Conservation (phyloP, 768 basidiomycete genomes). For the Omphalotus guepiniiformis region DNA sequence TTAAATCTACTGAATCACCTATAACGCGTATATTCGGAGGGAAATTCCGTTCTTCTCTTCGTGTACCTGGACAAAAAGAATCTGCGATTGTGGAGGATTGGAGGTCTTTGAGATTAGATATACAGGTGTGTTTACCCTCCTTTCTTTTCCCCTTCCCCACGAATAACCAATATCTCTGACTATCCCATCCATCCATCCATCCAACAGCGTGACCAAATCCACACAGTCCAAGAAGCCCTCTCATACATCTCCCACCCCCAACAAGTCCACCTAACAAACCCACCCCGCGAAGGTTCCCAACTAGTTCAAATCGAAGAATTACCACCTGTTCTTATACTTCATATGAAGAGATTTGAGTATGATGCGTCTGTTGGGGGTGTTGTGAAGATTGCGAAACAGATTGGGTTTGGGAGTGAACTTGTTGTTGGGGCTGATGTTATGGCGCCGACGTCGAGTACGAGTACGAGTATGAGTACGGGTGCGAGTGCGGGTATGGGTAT, state of each 20-base stretch:
- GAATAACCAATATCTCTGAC: neutral
- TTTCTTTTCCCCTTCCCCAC: neutral
- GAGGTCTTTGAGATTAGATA: conserved; percentile 84
- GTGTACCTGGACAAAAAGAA: conserved; percentile 79
- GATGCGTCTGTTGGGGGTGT: conserved; percentile 72
- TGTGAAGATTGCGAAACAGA: conserved; percentile 81
- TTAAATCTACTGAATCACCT: conserved; percentile 77
- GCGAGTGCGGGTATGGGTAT: conserved; percentile 59
- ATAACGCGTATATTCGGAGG: conserved; percentile 93
- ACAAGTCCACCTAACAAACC: conserved; percentile 65
- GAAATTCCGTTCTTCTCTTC: conserved; percentile 80
- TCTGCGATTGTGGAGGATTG: conserved; percentile 90
- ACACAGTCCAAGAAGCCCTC: conserved; percentile 81
- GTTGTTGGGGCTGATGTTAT: conserved; percentile 73
- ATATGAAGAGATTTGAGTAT: conserved; percentile 89
- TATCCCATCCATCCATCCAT: neutral
- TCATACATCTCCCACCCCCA: conserved; percentile 75
- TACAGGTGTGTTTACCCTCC: conserved; percentile 53
- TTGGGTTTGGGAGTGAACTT: conserved; percentile 74
- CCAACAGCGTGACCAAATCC: conserved; percentile 62
- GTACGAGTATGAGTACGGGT: conserved; percentile 18
- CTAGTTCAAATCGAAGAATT: conserved; percentile 70
- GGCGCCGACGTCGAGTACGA: conserved; percentile 42
- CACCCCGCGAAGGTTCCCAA: conserved; percentile 62
- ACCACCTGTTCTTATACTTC: conserved; percentile 81